These are phyloP conservation scores for Phytophthora idaei DNA, from an alignment of 352 stramenopile genomes.

Conservation along the genomic window DNA sequence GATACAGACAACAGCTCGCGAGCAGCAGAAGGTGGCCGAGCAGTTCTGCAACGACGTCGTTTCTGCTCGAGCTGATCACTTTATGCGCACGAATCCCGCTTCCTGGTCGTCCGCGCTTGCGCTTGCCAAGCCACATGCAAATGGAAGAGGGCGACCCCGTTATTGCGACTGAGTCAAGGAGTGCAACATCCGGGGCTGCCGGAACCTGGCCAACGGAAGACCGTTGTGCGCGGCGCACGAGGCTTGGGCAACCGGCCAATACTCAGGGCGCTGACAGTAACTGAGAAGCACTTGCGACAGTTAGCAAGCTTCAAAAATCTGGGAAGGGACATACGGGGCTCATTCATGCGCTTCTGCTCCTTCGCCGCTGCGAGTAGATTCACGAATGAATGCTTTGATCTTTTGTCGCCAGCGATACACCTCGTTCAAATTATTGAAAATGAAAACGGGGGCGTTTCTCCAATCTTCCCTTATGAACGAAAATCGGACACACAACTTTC, in stretches of 20 bases:
- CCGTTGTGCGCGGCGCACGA: conserved; percentile 8
- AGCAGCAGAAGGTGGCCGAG: conserved; percentile 12
- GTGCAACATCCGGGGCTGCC: conserved; percentile 8
- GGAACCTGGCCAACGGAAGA: conserved; percentile 3
- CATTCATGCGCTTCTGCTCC: too few species aligned
- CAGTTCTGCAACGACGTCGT: conserved; percentile 15
- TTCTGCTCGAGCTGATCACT: conserved; percentile 1
- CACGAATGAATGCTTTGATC: too few species aligned
- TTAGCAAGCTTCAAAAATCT: background rate
- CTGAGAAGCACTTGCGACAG: too few species aligned
- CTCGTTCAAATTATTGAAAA: too few species aligned
- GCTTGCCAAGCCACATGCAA: background rate
- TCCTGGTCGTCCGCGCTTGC: background rate
- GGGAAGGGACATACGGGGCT: background rate
- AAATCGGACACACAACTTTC: too few species aligned
- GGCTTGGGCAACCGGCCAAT: conserved; percentile 5
- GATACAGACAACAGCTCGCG: conserved; percentile 7
- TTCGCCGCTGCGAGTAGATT: too few species aligned
- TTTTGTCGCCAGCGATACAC: too few species aligned
- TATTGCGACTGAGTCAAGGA: background rate
- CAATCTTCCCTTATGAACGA: too few species aligned
- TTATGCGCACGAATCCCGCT: background rate
- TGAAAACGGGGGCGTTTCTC: too few species aligned
- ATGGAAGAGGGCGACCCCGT: background rate
- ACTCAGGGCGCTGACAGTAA: background rate